Percentiles rank a stretch among this genome's conserved stretches.
Evolutionary conservation across 2,329 filamentous ascomycete species (phyloP).

Genomic region (Diaporthe australafricana): DNA sequence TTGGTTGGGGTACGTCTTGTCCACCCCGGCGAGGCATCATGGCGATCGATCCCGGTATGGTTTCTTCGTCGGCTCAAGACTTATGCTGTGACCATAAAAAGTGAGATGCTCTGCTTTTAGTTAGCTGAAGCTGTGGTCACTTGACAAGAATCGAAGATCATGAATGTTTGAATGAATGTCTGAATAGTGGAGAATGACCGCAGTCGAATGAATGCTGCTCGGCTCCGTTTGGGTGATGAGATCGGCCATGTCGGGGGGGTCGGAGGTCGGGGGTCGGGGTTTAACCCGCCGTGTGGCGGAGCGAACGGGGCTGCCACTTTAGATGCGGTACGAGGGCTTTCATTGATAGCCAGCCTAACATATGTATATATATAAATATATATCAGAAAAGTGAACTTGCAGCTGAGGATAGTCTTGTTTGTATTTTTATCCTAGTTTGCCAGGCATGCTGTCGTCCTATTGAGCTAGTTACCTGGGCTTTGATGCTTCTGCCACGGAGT

Average conservation of each 20-base stretch:
- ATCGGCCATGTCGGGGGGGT: not conserved
- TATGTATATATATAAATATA: not conserved
- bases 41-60: not conserved
- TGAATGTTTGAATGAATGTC: not conserved
- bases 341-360: not conserved
- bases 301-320: not conserved
- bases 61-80: not conserved
- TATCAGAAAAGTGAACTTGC: not conserved
- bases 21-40: conserved; percentile 25
- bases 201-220: not conserved
- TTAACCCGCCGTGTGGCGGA: not conserved
- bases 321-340: not conserved
- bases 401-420: not conserved
- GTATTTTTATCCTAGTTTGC: not conserved
- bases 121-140: not conserved
- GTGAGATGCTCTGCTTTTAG: not conserved
- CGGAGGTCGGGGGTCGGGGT: conserved; percentile 20
- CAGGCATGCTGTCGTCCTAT: not conserved
- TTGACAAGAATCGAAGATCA: not conserved
- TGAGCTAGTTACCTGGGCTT: not conserved
- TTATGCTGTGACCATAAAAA: no score
- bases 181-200: conserved; percentile 9
- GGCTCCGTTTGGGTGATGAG: not conserved
- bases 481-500: not conserved
- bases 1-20: conserved; percentile 16